Evolutionary conservation across 768 basidiomycete species (phyloP).

Genomic region (Agrocybe chaxingu): DNA sequence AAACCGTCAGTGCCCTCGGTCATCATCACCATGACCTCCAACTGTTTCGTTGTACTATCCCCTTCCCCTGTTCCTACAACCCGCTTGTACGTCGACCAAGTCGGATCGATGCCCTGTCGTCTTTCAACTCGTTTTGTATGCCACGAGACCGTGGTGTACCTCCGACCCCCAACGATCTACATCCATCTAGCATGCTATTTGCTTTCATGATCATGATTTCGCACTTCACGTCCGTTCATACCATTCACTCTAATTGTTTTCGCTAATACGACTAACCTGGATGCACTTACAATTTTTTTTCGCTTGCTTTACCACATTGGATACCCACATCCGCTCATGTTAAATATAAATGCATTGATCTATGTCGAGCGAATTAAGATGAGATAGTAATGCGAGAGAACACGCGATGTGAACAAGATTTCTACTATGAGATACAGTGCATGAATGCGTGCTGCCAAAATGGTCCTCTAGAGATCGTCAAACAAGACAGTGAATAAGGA

Average conservation of each 20-base stretch:
- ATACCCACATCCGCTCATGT: conserved; percentile 6
- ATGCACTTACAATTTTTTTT: conserved; percentile 1
- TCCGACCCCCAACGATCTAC: no score
- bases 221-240: no score
- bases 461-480: conserved; percentile 15
- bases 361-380: conserved; percentile 6
- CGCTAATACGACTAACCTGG: neutral
- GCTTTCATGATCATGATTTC: no score
- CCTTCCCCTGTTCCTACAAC: neutral
- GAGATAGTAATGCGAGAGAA: conserved; percentile 9
- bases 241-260: no score
- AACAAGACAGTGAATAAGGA: conserved; percentile 13
- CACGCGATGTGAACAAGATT: conserved; percentile 7
- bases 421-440: conserved; percentile 22
- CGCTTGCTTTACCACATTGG: conserved; percentile 4
- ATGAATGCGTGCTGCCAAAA: conserved; percentile 9
- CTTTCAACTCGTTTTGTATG: neutral
- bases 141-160: no score
- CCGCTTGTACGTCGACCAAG: neutral
- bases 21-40: neutral
- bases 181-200: no score
- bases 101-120: no score
- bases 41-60: neutral
- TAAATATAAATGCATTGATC: conserved; percentile 3
- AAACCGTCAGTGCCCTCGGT: neutral